Base-by-base conservation (phyloP, 31 red algal species). In the Odonthalia washingtoniensis region DNA sequence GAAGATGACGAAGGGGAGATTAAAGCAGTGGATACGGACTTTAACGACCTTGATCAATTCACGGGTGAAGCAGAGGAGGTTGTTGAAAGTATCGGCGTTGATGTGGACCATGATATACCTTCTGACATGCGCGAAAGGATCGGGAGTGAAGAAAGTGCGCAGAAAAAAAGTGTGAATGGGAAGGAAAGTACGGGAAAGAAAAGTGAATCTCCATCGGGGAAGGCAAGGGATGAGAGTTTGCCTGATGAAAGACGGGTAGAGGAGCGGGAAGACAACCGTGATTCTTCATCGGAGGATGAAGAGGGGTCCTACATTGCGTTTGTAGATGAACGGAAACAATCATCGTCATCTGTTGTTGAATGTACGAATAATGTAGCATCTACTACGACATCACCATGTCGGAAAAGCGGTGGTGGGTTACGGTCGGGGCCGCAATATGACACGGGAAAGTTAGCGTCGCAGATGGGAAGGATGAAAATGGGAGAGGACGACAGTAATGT, bases 21-120 rank as follows among this genome's bases (percentile, higher is more conserved):
- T 4, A 77, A 52, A 62, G 33, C 40, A 28, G 42, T 57, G 27
- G 87, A 90, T 57, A 75, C 70, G 18, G 89, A 80, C 5, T 65
- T 73, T 41, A 61, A 82, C 37, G 89, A 85, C 62, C 64, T 91
- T 21, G 73, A 78, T 41, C 80, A 91, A 24, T 91, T 91, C 72
- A 81, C 77, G 37, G 49, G 49, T 57, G 49, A 57, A 57, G 49
- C 49, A 9, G 49, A 57, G 12, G 21, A 57, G 49, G 21, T 57
- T 57, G n/a, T n/a, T n/a, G n/a, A n/a, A n/a, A n/a, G n/a, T n/a
- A 57, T 57, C 49, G 21, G 12, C 12, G 49, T 57, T 75, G 81
- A 85, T 79, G 80, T 85, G 3, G 89, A 91, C 52, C 89, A 91
- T 38, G 89, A 91, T 41, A 91, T 91, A 64, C 89, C 89, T 26